Evolutionary conservation across 306 rosid species (phyloP).

Genomic region (Fragaria iinumae): DNA sequence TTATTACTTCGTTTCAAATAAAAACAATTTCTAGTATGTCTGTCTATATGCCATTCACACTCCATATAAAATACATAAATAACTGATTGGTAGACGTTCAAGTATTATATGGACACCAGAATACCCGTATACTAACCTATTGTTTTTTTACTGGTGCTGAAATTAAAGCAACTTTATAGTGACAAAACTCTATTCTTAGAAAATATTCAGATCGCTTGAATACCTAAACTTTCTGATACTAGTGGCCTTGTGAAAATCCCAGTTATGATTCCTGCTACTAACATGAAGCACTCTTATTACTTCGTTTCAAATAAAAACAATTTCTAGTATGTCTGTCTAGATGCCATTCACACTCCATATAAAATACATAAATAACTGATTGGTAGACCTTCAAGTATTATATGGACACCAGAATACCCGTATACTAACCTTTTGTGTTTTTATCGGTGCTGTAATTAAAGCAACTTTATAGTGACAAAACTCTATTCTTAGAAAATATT

Average conservation of each 20-base stretch:
- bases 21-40: too few relatives aligned
- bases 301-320: background rate
- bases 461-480: background rate
- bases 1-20: too few relatives aligned
- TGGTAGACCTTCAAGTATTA: background rate
- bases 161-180: too few relatives aligned
- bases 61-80: too few relatives aligned
- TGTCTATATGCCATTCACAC: too few relatives aligned
- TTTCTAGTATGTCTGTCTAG: background rate
- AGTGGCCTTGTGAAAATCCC: background rate
- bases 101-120: too few relatives aligned
- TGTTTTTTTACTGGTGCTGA: too few relatives aligned
- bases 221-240: too few relatives aligned
- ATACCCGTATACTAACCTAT: too few relatives aligned
- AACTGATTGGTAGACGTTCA: too few relatives aligned
- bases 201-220: too few relatives aligned
- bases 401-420: background rate
- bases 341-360: background rate
- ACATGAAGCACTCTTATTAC: background rate
- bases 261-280: background rate
- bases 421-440: background rate
- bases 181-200: too few relatives aligned
- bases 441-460: background rate
- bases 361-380: background rate
- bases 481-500: background rate